These are phyloP conservation scores for Lophiotrema nucula DNA, from an alignment of 495 filamentous ascomycete genomes.

Conservation along the genomic window DNA sequence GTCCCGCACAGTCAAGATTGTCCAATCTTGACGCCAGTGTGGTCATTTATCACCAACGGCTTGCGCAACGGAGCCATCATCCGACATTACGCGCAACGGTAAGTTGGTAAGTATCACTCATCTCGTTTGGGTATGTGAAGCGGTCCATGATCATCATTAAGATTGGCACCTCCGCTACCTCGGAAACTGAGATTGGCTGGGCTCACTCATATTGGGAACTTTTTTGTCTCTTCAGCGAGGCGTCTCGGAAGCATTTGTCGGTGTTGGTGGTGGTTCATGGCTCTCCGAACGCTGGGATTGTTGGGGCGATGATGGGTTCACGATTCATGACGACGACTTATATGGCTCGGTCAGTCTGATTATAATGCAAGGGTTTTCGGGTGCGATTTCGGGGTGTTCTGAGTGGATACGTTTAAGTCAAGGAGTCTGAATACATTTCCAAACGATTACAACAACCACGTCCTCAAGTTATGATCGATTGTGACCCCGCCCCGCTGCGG, in stretches of 20 bases:
- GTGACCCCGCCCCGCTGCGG: no score
- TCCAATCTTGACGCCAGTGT: neutral
- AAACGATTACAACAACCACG: no score
- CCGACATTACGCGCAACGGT: conserved; percentile 36
- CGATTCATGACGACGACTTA: conserved; percentile 21
- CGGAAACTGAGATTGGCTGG: conserved; percentile 22
- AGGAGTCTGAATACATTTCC: no score
- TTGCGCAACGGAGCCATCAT: conserved; percentile 33
- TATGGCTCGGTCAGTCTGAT: neutral
- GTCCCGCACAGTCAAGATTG: neutral
- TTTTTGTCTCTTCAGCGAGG: conserved; percentile 15
- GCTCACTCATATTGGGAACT: neutral
- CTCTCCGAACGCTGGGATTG: no score
- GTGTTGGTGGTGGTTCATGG: conserved; percentile 17
- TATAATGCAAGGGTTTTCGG: neutral
- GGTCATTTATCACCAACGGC: conserved; percentile 12
- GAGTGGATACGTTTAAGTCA: no score
- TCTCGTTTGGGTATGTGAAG: conserved; percentile 35
- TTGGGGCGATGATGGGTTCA: conserved; percentile 17
- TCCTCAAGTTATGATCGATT: no score
- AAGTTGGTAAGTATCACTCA: conserved; percentile 37
- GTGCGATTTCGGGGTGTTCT: neutral
- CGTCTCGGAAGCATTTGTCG: conserved; percentile 24
- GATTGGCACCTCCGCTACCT: neutral
- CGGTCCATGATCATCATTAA: conserved; percentile 5